These are phyloP conservation scores for Thelonectria rubi DNA, from an alignment of 2,329 filamentous ascomycete species.

Conservation along the genomic window DNA sequence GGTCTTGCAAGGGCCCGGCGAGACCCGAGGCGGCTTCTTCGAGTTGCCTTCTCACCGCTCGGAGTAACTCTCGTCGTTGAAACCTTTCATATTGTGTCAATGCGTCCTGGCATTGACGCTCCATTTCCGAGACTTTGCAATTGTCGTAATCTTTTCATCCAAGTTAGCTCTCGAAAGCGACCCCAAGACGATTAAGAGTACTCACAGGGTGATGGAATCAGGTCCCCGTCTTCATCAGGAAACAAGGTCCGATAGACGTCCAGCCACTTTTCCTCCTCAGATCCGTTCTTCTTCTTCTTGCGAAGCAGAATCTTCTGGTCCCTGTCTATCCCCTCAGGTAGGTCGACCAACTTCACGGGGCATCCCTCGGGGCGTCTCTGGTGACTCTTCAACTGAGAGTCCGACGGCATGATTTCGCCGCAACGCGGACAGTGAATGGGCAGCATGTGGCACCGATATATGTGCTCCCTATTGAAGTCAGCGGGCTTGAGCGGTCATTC, in stretches of 20 bases:
- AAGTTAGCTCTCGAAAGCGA: background rate
- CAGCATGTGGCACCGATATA: background rate
- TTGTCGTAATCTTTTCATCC: background rate
- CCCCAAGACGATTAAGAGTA: background rate
- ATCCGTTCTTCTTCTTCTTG: background rate
- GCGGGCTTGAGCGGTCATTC: background rate
- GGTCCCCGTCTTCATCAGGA: background rate
- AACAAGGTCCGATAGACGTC: background rate
- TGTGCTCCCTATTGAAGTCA: background rate
- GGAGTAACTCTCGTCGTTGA: background rate
- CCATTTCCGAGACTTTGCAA: background rate
- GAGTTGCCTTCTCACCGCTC: background rate
- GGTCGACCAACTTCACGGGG: background rate
- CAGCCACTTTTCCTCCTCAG: background rate
- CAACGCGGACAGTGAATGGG: background rate
- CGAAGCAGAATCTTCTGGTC: background rate
- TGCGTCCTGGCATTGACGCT: background rate
- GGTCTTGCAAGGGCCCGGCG: background rate
- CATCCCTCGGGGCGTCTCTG: background rate
- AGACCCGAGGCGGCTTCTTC: background rate
- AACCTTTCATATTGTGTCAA: background rate
- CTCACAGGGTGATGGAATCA: constrained; percentile 2
- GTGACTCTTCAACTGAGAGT: background rate
- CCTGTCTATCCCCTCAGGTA: constrained; percentile 3
- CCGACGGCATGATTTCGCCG: background rate